Conservation (phyloP, 352 stramenopile genomes). For the Blastocystis sp. region DNA sequence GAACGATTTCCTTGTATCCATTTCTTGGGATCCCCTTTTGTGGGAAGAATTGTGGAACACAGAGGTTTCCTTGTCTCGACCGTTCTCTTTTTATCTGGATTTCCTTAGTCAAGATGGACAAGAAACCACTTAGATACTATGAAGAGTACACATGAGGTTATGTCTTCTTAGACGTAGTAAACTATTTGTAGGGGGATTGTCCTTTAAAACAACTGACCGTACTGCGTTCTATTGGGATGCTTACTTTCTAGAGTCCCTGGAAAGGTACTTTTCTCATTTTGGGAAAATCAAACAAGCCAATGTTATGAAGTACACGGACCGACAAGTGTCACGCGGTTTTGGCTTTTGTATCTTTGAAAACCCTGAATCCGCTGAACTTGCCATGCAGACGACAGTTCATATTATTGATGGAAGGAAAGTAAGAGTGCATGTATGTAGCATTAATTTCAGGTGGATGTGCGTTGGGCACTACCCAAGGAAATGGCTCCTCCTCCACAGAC, state of each 20-base stretch:
- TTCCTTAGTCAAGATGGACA: not conserved
- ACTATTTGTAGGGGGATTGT: constrained; percentile 47
- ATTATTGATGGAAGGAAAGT: constrained; percentile 43
- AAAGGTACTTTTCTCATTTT: constrained; percentile 55
- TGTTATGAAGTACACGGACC: constrained; percentile 60
- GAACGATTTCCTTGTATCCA: too few species aligned
- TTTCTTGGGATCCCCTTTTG: not conserved
- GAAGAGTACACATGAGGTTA: constrained; percentile 1
- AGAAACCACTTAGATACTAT: constrained; percentile 54
- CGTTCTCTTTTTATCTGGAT: too few species aligned
- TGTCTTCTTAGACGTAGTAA: not conserved
- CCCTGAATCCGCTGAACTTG: constrained; percentile 29
- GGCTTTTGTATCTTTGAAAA: constrained; percentile 61
- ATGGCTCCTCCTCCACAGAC: constrained; percentile 46
- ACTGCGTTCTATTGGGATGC: not conserved
- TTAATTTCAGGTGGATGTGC: constrained; percentile 38
- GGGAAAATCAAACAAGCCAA: constrained; percentile 47
- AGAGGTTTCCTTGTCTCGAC: not conserved
- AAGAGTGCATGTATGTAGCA: not conserved
- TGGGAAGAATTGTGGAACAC: not conserved
- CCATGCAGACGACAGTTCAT: constrained; percentile 49
- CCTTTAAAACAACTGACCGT: constrained; percentile 60
- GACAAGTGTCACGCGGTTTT: constrained; percentile 49
- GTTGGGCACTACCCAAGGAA: constrained; percentile 52
- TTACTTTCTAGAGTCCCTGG: constrained; percentile 34